Evolutionary conservation across 2,329 filamentous ascomycete species (phyloP).

Genomic region (Penicillium frequentans): DNA sequence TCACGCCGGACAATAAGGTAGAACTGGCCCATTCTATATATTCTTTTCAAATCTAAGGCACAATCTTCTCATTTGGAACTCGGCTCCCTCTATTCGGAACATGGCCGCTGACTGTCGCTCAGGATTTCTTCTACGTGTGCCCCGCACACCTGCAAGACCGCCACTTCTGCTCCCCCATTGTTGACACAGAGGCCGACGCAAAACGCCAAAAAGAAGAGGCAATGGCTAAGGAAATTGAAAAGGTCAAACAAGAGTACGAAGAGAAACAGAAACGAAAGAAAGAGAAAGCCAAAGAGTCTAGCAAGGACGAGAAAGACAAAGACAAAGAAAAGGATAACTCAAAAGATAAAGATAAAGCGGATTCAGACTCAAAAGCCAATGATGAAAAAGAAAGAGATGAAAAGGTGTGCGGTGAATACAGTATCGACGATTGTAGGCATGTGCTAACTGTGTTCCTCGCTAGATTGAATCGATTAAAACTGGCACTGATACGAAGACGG

Average conservation of each 20-base stretch:
- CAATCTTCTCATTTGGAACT: not conserved
- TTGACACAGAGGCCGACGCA: conserved; percentile 45
- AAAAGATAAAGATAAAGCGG: conserved; percentile 41
- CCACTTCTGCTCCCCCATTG: conserved; percentile 68
- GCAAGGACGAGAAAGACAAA: conserved; percentile 48
- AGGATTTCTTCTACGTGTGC: conserved; percentile 94
- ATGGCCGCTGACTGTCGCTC: not conserved
- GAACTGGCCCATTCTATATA: not conserved
- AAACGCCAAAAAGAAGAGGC: conserved; percentile 45
- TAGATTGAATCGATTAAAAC: conserved; percentile 48
- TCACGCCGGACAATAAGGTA: conserved; percentile 88
- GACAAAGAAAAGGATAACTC: conserved; percentile 42
- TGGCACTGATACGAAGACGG: conserved; percentile 43
- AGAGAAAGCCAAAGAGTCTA: conserved; percentile 52
- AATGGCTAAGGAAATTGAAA: conserved; percentile 48
- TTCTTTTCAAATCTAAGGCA: not conserved
- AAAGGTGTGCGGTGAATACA: conserved; percentile 44
- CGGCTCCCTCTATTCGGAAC: not conserved
- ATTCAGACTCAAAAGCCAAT: conserved; percentile 35
- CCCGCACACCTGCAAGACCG: conserved; percentile 77
- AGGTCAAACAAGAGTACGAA: conserved; percentile 60
- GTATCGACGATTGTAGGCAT: not conserved
- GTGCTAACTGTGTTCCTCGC: not conserved
- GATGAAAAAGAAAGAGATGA: conserved; percentile 53
- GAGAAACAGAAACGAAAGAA: conserved; percentile 74